These are phyloP conservation scores for Cercospora sp. DNA, from an alignment of 2,329 filamentous ascomycete genomes.

Conservation along the genomic window DNA sequence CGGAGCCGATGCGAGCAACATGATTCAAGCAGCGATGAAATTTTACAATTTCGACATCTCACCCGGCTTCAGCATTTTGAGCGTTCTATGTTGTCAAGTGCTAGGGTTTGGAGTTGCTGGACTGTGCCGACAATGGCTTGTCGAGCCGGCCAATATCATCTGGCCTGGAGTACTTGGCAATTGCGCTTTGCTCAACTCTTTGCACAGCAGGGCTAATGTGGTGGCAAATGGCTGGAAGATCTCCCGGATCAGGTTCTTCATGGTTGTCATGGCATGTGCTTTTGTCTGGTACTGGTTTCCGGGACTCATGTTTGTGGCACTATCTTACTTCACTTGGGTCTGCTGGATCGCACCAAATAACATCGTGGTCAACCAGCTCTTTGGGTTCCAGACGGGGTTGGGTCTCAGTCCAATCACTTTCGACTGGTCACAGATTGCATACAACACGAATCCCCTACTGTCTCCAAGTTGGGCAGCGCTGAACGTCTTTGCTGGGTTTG, in stretches of 20 bases:
- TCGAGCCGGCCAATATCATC: constrained; percentile 84
- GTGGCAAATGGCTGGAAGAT: constrained; percentile 66
- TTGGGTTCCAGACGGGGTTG: constrained; percentile 77
- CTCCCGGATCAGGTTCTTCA: constrained; percentile 81
- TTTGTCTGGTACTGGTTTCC: constrained; percentile 77
- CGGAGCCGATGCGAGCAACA: constrained; percentile 47
- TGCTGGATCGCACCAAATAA: constrained; percentile 88
- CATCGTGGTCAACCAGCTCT: constrained; percentile 77
- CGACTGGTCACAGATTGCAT: constrained; percentile 86
- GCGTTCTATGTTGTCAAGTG: constrained; percentile 83
- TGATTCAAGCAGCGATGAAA: constrained; percentile 85
- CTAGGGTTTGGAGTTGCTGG: constrained; percentile 85
- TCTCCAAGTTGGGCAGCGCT: constrained; percentile 41
- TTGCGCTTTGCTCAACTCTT: constrained; percentile 82
- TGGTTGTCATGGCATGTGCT: constrained; percentile 67
- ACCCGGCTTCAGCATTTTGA: constrained; percentile 75
- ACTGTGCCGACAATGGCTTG: constrained; percentile 75
- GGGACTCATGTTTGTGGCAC: constrained; percentile 75
- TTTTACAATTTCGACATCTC: constrained; percentile 82
- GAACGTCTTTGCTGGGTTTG: constrained; percentile 49
- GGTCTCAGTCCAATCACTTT: constrained; percentile 83
- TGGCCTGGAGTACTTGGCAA: constrained; percentile 89
- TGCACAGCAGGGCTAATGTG: constrained; percentile 76
- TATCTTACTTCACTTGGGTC: constrained; percentile 86
- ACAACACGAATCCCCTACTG: constrained; percentile 70